These are phyloP conservation scores for Aspergillus glaucus DNA, from an alignment of 2,329 filamentous ascomycete genomes.

Conservation along the genomic window DNA sequence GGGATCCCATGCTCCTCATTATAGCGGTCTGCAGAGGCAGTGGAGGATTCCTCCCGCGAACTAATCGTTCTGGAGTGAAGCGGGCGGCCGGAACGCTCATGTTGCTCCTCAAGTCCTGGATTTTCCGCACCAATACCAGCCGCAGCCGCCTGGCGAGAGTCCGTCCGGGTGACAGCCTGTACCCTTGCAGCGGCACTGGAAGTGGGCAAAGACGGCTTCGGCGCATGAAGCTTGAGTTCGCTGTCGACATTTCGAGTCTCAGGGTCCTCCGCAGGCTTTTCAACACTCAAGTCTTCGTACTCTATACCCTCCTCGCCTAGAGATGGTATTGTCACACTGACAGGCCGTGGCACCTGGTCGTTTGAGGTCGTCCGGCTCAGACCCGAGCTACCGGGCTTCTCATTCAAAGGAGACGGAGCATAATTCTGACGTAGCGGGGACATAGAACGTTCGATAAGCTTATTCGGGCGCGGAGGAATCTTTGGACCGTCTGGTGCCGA, in stretches of 20 bases:
- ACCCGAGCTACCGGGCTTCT: constrained; percentile 45
- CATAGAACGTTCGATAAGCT: constrained; percentile 63
- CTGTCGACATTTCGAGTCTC: constrained; percentile 73
- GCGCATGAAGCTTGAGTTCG: constrained; percentile 80
- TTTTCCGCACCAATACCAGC: constrained; percentile 63
- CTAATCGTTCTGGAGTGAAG: constrained; percentile 59
- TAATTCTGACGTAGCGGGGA: constrained; percentile 74
- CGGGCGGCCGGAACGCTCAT: constrained; percentile 48
- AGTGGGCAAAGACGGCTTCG: constrained; percentile 76
- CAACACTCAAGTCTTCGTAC: constrained; percentile 60
- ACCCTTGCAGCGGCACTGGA: constrained; percentile 79
- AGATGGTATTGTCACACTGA: constrained; percentile 74
- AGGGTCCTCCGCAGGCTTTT: constrained; percentile 43
- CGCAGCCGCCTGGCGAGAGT: constrained; percentile 79
- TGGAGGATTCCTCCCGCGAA: constrained; percentile 44
- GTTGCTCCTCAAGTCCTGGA: constrained; percentile 43
- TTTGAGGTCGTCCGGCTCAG: constrained; percentile 28
- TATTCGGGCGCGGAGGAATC: constrained; percentile 70
- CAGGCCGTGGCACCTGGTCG: constrained; percentile 51
- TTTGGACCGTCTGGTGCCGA: constrained; percentile 54
- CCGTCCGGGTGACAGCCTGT: constrained; percentile 77
- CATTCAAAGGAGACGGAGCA: constrained; percentile 80
- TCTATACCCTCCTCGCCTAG: constrained; percentile 86
- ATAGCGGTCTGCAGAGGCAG: constrained; percentile 47
- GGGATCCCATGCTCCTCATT: constrained; percentile 80